These are phyloP conservation scores for Byssoonygena ceratinophila DNA, from an alignment of 2,329 filamentous ascomycete species.

Conservation along the genomic window DNA sequence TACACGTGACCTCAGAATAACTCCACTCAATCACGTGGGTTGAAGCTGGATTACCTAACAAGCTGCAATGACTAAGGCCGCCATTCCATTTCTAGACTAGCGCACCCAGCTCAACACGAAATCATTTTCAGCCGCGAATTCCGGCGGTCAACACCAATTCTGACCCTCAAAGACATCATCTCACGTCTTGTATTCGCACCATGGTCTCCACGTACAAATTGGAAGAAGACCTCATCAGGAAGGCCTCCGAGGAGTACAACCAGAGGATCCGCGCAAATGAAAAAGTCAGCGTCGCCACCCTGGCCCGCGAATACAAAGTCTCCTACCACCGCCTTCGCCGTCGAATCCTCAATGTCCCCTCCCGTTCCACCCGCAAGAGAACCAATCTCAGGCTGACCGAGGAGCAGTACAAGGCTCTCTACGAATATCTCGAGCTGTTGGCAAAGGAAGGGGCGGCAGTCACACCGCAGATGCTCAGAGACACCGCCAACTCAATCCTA, in stretches of 20 bases:
- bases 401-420: slow-evolving; percentile 7
- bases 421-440: slow-evolving; percentile 6
- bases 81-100: too few species aligned
- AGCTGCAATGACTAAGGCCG: too few species aligned
- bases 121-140: background rate
- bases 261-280: slow-evolving; percentile 1
- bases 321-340: slow-evolving; percentile 10
- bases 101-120: background rate
- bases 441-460: background rate
- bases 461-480: slow-evolving; percentile 8
- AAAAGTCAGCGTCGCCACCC: slow-evolving; percentile 5
- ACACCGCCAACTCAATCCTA: slow-evolving; percentile 9
- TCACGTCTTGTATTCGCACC: background rate
- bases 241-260: slow-evolving; percentile 7
- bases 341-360: slow-evolving; percentile 9
- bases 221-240: slow-evolving; percentile 8
- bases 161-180: background rate
- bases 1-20: too few species aligned
- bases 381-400: slow-evolving; percentile 10
- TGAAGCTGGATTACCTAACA: too few species aligned
- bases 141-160: background rate
- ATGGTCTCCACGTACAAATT: slow-evolving; percentile 10
- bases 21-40: too few species aligned
- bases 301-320: slow-evolving; percentile 11
- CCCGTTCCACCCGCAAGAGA: slow-evolving; percentile 6